Evolutionary conservation across 805 yeast species (phyloP).

Genomic region (Lipomyces sp.): DNA sequence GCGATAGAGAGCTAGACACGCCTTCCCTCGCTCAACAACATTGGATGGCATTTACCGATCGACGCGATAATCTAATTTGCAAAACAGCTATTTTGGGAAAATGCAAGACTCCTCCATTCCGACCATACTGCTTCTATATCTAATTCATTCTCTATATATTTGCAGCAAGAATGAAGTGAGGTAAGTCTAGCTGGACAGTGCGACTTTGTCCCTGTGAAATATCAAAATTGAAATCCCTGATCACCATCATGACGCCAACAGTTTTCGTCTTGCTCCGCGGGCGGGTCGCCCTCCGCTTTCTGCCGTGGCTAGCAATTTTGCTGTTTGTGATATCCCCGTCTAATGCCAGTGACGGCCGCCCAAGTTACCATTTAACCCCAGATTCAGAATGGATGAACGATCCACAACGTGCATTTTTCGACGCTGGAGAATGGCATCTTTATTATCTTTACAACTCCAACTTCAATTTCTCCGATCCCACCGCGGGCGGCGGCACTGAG

Average conservation of each 20-base stretch:
- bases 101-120: neutral
- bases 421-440: neutral
- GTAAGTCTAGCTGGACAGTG: neutral
- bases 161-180: neutral
- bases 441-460: neutral
- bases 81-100: neutral
- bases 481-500: neutral
- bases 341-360: neutral
- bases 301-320: neutral
- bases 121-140: neutral
- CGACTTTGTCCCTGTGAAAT: neutral
- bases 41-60: neutral
- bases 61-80: neutral
- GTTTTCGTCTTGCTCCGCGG: neutral
- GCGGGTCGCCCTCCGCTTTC: neutral
- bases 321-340: neutral
- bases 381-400: neutral
- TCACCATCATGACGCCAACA: neutral
- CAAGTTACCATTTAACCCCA: neutral
- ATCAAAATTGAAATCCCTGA: neutral
- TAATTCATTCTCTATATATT: neutral
- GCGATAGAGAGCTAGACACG: neutral
- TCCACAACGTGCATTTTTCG: neutral
- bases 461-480: slow-evolving; percentile 1
- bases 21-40: no score